Conservation (phyloP, 176 grass and related monocot species). For the Oryza punctata region DNA sequence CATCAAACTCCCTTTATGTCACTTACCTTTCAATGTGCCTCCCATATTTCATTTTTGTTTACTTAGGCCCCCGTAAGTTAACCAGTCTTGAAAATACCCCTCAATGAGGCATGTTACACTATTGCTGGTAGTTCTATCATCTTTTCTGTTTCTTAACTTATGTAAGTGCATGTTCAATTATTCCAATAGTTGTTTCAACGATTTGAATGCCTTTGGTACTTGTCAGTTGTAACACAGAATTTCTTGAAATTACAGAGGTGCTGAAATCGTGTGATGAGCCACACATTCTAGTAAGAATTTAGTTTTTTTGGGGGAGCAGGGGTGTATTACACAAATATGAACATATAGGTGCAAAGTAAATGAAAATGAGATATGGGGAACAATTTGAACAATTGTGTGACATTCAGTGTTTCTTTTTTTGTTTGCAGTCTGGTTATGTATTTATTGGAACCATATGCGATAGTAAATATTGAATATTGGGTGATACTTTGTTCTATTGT, state of each 20-base stretch:
- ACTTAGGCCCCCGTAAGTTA: not conserved
- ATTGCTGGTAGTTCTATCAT: not conserved
- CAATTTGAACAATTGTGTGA: too few relatives aligned
- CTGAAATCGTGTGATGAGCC: too few relatives aligned
- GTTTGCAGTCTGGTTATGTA: not conserved
- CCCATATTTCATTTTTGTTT: not conserved
- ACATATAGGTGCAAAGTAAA: too few relatives aligned
- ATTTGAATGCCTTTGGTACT: not conserved
- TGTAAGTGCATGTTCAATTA: not conserved
- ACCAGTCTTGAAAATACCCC: not conserved
- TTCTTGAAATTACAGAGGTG: too few relatives aligned
- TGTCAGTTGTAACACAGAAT: not conserved
- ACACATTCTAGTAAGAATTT: too few relatives aligned
- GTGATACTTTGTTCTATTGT: not conserved
- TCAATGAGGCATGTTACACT: not conserved
- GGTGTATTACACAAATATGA: too few relatives aligned
- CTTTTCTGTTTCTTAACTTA: not conserved
- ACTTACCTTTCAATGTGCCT: not conserved
- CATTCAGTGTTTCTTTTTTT: too few relatives aligned
- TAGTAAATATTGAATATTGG: not conserved
- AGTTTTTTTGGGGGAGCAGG: too few relatives aligned
- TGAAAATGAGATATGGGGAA: too few relatives aligned
- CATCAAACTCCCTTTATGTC: not conserved
- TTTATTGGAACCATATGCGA: not conserved
- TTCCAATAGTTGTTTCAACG: not conserved